Evolutionary conservation across 2,329 filamentous ascomycete species (phyloP).

Genomic region (Fusarium dimerum): DNA sequence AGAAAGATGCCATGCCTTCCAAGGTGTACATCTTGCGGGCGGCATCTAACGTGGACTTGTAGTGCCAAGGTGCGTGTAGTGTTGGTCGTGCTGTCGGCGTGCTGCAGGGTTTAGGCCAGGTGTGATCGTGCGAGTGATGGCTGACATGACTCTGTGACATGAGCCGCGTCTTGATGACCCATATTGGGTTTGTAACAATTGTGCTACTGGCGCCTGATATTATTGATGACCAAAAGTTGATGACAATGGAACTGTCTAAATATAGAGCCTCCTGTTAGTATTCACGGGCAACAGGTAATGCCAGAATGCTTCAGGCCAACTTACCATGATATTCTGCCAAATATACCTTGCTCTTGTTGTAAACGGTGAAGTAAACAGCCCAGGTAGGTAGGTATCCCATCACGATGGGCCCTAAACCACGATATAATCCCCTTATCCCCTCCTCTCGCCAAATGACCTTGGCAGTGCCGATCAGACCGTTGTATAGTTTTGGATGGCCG

Average conservation of each 20-base stretch:
- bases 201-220: constrained; percentile 91
- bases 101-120: constrained; percentile 51
- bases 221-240: constrained; percentile 88
- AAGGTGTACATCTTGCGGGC: constrained; percentile 93
- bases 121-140: constrained; percentile 40
- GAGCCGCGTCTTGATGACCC: constrained; percentile 97
- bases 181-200: constrained; percentile 93
- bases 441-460: constrained; percentile 85
- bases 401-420: constrained; percentile 91
- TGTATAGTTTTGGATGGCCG: constrained; percentile 67
- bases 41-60: constrained; percentile 85
- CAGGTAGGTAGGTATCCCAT: constrained; percentile 95
- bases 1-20: constrained; percentile 88
- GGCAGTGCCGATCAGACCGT: constrained; percentile 84
- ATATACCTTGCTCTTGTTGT: constrained; percentile 82
- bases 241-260: constrained; percentile 71
- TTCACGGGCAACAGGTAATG: not conserved
- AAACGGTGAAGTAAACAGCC: constrained; percentile 97
- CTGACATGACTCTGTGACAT: constrained; percentile 81
- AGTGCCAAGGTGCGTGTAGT: constrained; percentile 80
- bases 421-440: constrained; percentile 86
- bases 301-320: constrained; percentile 7
- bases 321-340: constrained; percentile 68
- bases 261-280: constrained; percentile 13
- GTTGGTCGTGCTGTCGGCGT: constrained; percentile 57